Base-by-base conservation (phyloP, 495 filamentous ascomycete genomes). In the Aspergillus cristatus region DNA sequence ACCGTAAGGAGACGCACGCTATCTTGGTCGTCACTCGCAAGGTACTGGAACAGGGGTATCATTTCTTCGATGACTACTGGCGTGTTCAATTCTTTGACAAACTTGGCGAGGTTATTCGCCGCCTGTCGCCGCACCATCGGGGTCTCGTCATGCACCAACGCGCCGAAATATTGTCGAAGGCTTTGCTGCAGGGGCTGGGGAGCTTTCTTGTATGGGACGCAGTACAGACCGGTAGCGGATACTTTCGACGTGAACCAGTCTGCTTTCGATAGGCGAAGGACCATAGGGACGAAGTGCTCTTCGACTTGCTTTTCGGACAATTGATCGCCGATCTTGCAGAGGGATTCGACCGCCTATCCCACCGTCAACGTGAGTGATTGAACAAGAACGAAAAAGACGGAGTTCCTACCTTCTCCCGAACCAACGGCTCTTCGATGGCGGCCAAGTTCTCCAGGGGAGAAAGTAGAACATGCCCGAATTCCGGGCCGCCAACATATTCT, bases 161-260 rank as follows among this genome's bases (percentile, higher is more conserved):
- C 79, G 25, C 82, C 79, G 48, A 95, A 98, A 49, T 94, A 84
- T 60, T 89, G 80, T 57, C 91, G 76, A 14, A 98, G 76, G 41
- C 72, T 79, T 63, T 95, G 86, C 58, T 97, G 93, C 43, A 84
- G 76, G n/a, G 78, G 67, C 11, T 79, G 72, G 12, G 83, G 76
- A 37, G 90, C 84, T 68, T 90, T 94, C 38, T 73, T 78, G 73
- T 98, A 98, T 42, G 91, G 90, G 31, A 80, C 74, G 49, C 81
- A 88, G 63, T 90, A 97, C 28, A 98, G 82, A 32, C 90, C 91
- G 45, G 91, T 93, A 6, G 89, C 91, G 11, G 91, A 98, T 36
- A 98, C 91, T 63, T 97, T 98, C 42, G 93, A 97, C 18, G 91
- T 98, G 56, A 98, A 98, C 91, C 91, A 98, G 69, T 98, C 91